Percentiles rank a stretch among this genome's conserved stretches.
Evolutionary conservation across 768 basidiomycete genomes (phyloP).

Genomic region (Tricholoma hemisulphureum): DNA sequence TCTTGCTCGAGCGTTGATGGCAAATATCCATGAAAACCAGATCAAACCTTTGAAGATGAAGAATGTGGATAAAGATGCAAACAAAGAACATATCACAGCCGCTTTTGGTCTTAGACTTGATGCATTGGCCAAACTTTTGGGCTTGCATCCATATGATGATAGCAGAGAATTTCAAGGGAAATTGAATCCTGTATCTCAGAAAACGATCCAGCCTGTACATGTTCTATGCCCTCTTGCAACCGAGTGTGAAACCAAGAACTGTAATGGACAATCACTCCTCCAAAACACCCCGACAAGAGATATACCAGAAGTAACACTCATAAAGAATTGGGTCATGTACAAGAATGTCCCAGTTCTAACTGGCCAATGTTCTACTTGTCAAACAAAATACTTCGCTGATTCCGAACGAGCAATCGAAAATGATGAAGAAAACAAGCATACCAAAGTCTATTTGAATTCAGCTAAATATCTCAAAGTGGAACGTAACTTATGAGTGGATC

Average conservation of each 20-base stretch:
- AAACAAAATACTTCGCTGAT: slow-evolving; percentile 14
- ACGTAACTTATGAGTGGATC: too few species aligned
- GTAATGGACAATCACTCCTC: slow-evolving; percentile 1
- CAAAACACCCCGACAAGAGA: slow-evolving; percentile 4
- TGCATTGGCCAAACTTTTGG: slow-evolving; percentile 20
- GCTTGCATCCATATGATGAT: not conserved
- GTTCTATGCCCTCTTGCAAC: slow-evolving; percentile 10
- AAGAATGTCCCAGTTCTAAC: slow-evolving; percentile 8
- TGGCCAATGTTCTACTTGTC: slow-evolving; percentile 13
- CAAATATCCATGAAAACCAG: not conserved
- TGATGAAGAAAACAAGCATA: not conserved
- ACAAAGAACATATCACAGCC: too few species aligned
- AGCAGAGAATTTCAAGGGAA: not conserved
- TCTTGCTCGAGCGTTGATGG: too few species aligned
- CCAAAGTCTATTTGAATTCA: not conserved
- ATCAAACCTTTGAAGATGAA: too few species aligned
- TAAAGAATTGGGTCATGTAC: slow-evolving; percentile 10
- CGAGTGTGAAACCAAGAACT: slow-evolving; percentile 8
- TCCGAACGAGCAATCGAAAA: slow-evolving; percentile 6
- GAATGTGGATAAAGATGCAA: too few species aligned
- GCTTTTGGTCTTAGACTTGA: not conserved
- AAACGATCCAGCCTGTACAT: not conserved
- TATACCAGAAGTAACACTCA: slow-evolving; percentile 15
- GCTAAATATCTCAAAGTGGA: slow-evolving; percentile 8
- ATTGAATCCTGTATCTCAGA: not conserved